Evolutionary conservation across 116 monocot genomes (phyloP).

Genomic region (Iris pallida): DNA sequence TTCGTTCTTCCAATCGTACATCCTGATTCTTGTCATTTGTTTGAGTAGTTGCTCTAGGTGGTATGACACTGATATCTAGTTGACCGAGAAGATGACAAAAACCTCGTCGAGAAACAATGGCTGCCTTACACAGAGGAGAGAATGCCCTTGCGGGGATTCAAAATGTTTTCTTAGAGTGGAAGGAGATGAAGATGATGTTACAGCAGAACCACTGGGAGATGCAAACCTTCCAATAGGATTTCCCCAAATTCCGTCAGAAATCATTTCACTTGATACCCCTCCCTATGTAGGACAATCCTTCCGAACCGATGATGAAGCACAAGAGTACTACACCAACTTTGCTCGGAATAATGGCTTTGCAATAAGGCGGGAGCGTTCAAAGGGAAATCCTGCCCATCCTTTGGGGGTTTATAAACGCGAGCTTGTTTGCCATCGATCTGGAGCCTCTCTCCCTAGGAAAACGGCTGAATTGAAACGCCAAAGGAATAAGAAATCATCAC

Average conservation of each 20-base stretch:
- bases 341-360: conserved; percentile 72
- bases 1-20: too few relatives aligned
- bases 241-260: conserved; percentile 24
- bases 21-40: conserved; percentile 1
- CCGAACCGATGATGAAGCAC: conserved; percentile 62
- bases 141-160: conserved; percentile 58
- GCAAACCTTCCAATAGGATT: conserved; percentile 23
- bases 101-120: conserved; percentile 33
- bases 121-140: conserved; percentile 40
- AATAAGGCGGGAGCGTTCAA: conserved; percentile 71
- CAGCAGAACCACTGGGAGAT: conserved; percentile 19
- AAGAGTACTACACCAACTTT: conserved; percentile 68
- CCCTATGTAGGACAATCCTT: conserved; percentile 68
- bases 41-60: not conserved
- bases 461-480: conserved; percentile 55
- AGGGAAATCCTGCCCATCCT: conserved; percentile 67
- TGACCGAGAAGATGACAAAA: conserved; percentile 26
- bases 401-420: conserved; percentile 74
- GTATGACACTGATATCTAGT: not conserved
- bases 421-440: conserved; percentile 80
- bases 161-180: conserved; percentile 49
- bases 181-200: conserved; percentile 41
- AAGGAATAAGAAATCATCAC: conserved; percentile 71
- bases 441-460: conserved; percentile 57
- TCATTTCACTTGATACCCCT: conserved; percentile 14